Evolutionary conservation across 1,284 basidiomycete species (phyloP), one percentile per base, ranked within the genome.

Genomic region (Austroboletus niveus): DNA sequence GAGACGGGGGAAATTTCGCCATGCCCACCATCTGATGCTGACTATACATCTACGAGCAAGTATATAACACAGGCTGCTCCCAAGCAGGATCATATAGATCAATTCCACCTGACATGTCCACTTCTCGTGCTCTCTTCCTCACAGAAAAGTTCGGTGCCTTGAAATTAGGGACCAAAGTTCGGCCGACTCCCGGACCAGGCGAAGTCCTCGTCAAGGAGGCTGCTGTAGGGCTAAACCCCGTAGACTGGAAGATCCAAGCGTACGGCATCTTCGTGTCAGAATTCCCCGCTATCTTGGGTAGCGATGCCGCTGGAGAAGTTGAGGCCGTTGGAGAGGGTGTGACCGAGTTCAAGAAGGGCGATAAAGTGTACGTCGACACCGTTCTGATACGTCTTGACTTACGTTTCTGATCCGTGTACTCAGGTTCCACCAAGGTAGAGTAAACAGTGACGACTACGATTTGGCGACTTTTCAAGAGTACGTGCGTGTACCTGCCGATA

Each of bases 281-380:
- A 0, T 76, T 55, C 51, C 75, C 76, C 3, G 61, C 69, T 2
- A 61, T 75, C 20, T 54, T 77, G 15, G 81, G 82, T 14, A 69
- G 64, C 5, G 81, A 84, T 55, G 72, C 69, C 39, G 70, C 73
- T 5, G 82, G 82, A 3, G 62, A 70, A 9, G 72, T 83, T 30
- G 74, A 74, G 17, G 64, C 67, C 30, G 61, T 81, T 8, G 80
- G 78, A 5, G 58, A 69, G 15, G 73, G 71, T 1, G 76, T 80
- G 11, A 54, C 60, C 5, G 34, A 62, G 36, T 69, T 80, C 56
- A 60, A 68, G 10, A 70, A 74, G 11, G 81, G 81, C 3, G 77
- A 81, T 51, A 73, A 64, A 58, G 76, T 84, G 76, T 77, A 57
- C 34, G 62, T 56, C 3, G 27, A 27, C 27, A 3, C 24, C 24